Evolutionary conservation across 2,329 filamentous ascomycete genomes (phyloP), one percentile per base, ranked within the genome.

Genomic region (Exophiala bonariae): DNA sequence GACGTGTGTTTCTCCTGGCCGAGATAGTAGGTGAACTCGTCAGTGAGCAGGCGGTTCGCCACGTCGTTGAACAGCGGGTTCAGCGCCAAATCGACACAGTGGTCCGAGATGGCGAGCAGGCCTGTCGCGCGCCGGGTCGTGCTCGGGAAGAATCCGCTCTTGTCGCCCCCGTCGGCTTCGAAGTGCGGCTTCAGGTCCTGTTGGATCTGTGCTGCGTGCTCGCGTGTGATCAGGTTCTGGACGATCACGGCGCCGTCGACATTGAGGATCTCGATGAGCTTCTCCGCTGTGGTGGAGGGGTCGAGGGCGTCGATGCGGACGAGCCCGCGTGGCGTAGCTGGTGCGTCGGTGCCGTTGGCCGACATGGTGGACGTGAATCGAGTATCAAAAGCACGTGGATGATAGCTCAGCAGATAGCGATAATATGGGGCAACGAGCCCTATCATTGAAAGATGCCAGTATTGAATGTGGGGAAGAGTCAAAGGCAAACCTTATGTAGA

Each of bases 51-150:
- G 4, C 50, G 46, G 36, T 64, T 63, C 1, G 65, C 66, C 7
- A 67, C 58, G 4, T 50, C 54, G 13, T 62, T 64, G 36, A 65
- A 67, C 4, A 67, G 54, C 3, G 61, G 61, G 19, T 65, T 70
- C 16, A 62, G 60, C 0, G 63, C 61, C 8, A 68, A 60, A 28
- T 72, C 64, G 16, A 66, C 62, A 17, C 67, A 70, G 1, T 59
- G 61, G 20, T 66, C 62, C 0, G 70, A 72, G 13, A 65, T 61
- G 3, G 57, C 64, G 11, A 72, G 48, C 13, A 73, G 47, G 2
- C 70, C 68, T 2, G 64, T 65, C 0, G 69, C 70, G 4, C 61
- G 55, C 16, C 60, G 49, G 3, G 61, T 63, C 17, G 59, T 55
- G 6, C 26, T 51, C 9, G 57, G 56, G 41, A 61, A 59, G 41